phyloP scores from a whole-genome alignment of 2,329 filamentous ascomycete species.

The Graphilbum ipis-grandicollis region DNA sequence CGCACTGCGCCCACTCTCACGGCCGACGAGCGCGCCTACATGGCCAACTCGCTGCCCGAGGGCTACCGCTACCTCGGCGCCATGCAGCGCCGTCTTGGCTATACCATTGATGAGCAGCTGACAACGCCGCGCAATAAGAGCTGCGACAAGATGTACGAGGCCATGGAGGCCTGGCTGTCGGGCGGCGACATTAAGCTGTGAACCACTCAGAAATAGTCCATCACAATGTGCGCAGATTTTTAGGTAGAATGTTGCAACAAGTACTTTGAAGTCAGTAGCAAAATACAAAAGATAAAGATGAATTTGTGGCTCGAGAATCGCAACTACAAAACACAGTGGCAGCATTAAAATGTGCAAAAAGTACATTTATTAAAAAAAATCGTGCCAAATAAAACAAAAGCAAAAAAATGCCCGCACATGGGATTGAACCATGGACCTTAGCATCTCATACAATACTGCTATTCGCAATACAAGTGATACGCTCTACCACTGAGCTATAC shows the following conservation, averaged over 20 bases:
- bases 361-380: no score
- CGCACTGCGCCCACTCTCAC: conserved; percentile 19
- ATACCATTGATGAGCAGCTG: conserved; percentile 21
- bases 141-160: conserved; percentile 23
- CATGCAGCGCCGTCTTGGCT: conserved; percentile 27
- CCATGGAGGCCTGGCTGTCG: conserved; percentile 23
- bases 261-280: no score
- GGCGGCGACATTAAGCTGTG: background rate
- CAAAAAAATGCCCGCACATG: conserved; percentile 7
- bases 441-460: conserved; percentile 5
- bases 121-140: conserved; percentile 20
- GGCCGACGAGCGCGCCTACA: conserved; percentile 16
- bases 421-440: conserved; percentile 7
- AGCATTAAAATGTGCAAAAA: background rate
- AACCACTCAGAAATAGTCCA: no score
- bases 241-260: no score
- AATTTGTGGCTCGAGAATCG: no score
- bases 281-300: no score
- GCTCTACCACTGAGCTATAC: conserved; percentile 10
- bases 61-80: conserved; percentile 29
- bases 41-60: conserved; percentile 20
- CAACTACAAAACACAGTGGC: no score
- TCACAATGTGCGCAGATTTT: no score
- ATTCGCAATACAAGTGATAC: conserved; percentile 9
- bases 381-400: no score